Percentiles rank a stretch among this genome's conserved stretches.
phyloP scores from a whole-genome alignment of 345 rosid species.

The Hypericum androsaemum region DNA sequence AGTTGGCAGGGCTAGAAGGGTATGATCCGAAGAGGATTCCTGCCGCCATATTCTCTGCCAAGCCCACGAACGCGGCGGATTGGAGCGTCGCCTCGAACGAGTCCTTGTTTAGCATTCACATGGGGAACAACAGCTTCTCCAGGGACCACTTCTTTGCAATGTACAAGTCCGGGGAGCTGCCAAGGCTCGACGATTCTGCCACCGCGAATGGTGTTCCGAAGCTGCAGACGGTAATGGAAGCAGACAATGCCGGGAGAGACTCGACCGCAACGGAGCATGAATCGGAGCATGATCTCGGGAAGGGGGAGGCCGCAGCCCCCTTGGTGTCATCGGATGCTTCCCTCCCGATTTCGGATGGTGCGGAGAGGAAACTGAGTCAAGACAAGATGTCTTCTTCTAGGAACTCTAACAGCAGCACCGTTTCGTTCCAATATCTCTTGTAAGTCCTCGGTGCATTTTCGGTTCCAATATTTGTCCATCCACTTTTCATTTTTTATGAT shows the following conservation, averaged over 20 bases:
- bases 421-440: slow-evolving; percentile 69
- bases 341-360: neutral
- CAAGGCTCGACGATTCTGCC: slow-evolving; percentile 37
- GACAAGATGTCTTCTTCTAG: slow-evolving; percentile 12
- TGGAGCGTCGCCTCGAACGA: slow-evolving; percentile 93
- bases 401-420: slow-evolving; percentile 32
- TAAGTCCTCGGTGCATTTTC: slow-evolving; percentile 20
- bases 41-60: slow-evolving; percentile 38
- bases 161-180: slow-evolving; percentile 45
- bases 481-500: no score
- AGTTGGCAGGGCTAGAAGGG: slow-evolving; percentile 16
- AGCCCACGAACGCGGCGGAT: slow-evolving; percentile 34
- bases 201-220: slow-evolving; percentile 11
- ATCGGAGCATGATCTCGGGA: neutral
- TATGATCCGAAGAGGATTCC: slow-evolving; percentile 72
- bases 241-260: slow-evolving; percentile 14
- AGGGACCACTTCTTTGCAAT: slow-evolving; percentile 39
- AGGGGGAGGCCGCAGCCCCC: neutral
- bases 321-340: neutral
- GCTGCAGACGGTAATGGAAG: slow-evolving; percentile 24
- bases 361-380: slow-evolving; percentile 5
- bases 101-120: slow-evolving; percentile 72
- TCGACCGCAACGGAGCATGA: neutral
- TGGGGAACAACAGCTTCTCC: slow-evolving; percentile 45
- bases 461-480: no score